phyloP scores from a whole-genome alignment of 495 filamentous ascomycete genomes.

The Parathielavia hyrcaniae region DNA sequence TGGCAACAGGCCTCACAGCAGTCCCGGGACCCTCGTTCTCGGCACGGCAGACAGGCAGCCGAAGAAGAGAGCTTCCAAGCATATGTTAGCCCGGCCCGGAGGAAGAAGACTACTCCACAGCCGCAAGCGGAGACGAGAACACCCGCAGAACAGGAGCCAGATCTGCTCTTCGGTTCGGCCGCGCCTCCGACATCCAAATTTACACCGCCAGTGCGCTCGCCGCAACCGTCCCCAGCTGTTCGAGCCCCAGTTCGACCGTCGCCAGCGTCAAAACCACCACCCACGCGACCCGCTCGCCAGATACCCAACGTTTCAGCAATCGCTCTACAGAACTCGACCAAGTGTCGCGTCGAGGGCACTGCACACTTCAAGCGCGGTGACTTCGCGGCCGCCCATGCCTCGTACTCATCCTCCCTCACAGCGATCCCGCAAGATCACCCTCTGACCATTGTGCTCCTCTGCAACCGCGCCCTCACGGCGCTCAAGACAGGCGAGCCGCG shows the following conservation, averaged over 20 bases:
- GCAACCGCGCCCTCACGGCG: conserved; percentile 84
- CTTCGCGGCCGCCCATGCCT: conserved; percentile 74
- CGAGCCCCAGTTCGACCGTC: conserved; percentile 42
- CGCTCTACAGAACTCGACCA: conserved; percentile 63
- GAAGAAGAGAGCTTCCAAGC: conserved; percentile 80
- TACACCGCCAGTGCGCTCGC: conserved; percentile 24
- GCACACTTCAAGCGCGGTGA: conserved; percentile 91
- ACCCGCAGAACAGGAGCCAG: conserved; percentile 45
- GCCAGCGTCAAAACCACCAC: conserved; percentile 28
- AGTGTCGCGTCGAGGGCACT: conserved; percentile 71
- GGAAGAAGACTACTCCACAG: conserved; percentile 57
- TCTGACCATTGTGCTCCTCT: conserved; percentile 74
- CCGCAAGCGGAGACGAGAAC: conserved; percentile 37
- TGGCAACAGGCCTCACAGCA: conserved; percentile 44
- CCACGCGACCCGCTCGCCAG: conserved; percentile 47
- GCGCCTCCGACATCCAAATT: conserved; percentile 20
- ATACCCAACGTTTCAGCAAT: conserved; percentile 63
- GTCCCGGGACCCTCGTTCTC: conserved; percentile 50
- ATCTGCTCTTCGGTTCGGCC: conserved; percentile 51
- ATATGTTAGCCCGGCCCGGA: conserved; percentile 83
- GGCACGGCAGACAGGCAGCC: conserved; percentile 60
- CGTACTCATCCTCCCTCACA: conserved; percentile 69
- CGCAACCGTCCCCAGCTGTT: conserved; percentile 30
- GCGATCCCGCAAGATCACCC: conserved; percentile 76
- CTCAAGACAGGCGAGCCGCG: conserved; percentile 88